These are phyloP conservation scores for Cladorrhinum sp. DNA, from an alignment of 2,329 filamentous ascomycete species.

Conservation along the genomic window DNA sequence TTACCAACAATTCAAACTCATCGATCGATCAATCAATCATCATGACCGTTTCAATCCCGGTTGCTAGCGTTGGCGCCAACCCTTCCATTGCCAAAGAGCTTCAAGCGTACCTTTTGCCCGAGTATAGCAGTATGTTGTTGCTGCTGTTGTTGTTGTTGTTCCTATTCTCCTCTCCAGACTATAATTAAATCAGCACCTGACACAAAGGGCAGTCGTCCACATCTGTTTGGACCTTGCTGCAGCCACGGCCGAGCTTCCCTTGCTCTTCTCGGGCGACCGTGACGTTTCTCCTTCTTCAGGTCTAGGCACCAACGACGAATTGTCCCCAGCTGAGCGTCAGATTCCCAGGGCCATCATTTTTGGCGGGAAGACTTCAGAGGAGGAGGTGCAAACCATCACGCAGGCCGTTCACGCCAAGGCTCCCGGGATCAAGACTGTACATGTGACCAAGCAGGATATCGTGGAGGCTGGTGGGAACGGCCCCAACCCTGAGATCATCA, in stretches of 20 bases:
- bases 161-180: not conserved
- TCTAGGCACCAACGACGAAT: slow-evolving; percentile 26
- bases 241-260: slow-evolving; percentile 80
- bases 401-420: slow-evolving; percentile 16
- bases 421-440: slow-evolving; percentile 13
- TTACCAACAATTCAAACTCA: not conserved
- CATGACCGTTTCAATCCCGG: slow-evolving; percentile 1
- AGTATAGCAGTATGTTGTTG: slow-evolving; percentile 16
- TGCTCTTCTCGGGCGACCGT: slow-evolving; percentile 91
- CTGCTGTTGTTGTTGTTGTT: no score
- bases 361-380: slow-evolving; percentile 25
- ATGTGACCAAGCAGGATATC: slow-evolving; percentile 18
- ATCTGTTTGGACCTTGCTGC: slow-evolving; percentile 54
- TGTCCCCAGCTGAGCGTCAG: slow-evolving; percentile 13
- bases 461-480: slow-evolving; percentile 11
- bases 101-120: slow-evolving; percentile 5
- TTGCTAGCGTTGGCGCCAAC: slow-evolving; percentile 13
- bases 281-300: slow-evolving; percentile 51
- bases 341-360: slow-evolving; percentile 26
- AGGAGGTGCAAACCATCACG: slow-evolving; percentile 20
- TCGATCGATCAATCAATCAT: not conserved
- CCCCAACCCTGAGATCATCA: slow-evolving; percentile 20
- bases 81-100: slow-evolving; percentile 2
- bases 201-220: slow-evolving; percentile 16
- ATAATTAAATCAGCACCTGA: not conserved